Evolutionary conservation across 176 grass and related monocot genomes (phyloP), one percentile per base, ranked within the genome.

Genomic region (Phoenix dactylifera): DNA sequence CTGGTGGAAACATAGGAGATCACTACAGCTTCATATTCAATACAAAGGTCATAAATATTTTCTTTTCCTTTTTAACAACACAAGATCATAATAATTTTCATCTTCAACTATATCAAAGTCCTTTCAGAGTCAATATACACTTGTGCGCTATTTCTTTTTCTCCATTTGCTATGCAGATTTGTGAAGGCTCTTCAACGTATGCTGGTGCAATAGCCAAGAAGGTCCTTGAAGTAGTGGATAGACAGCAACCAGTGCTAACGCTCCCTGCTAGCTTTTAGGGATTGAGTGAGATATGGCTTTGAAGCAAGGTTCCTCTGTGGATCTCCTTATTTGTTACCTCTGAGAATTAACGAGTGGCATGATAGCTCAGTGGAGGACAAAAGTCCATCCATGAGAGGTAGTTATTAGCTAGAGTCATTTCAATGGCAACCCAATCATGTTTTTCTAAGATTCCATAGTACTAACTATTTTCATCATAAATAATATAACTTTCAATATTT

Each of bases 11-110:
- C 66, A 86, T 95, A 57, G 90, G 90, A 52, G 90, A 89, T 52
- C 90, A 89, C 66, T 66, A 86, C 50, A 85, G 89, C 79, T 86
- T 89, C 75, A 86, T 95, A 86, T 86, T 95, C 65, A 95, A 86
- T 61, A 86, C 85, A 18, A 95, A 95, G 90, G 90, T 95, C 35
- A 61, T 73, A 15, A 22, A 24, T 2, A 49, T 79, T 0, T 24
- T 32, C 28, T 15, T 65, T 22, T 16, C 19, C 35, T 9, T 15
- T 55, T 49, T 56, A 52, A 60, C 9, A 1, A 50, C 29, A 20
- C 2, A n/a, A 57, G 16, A 54, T 30, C 25, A 35, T 6, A 9
- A 12, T 1, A 22, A 60, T 54, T 32, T 19, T 18, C 7, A 16
- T 24, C 18, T 24, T 14, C 35, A 53, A 23, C 19, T 9, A 15